Evolutionary conservation across 2,329 filamentous ascomycete genomes (phyloP).

Genomic region (Capronia coronata): DNA sequence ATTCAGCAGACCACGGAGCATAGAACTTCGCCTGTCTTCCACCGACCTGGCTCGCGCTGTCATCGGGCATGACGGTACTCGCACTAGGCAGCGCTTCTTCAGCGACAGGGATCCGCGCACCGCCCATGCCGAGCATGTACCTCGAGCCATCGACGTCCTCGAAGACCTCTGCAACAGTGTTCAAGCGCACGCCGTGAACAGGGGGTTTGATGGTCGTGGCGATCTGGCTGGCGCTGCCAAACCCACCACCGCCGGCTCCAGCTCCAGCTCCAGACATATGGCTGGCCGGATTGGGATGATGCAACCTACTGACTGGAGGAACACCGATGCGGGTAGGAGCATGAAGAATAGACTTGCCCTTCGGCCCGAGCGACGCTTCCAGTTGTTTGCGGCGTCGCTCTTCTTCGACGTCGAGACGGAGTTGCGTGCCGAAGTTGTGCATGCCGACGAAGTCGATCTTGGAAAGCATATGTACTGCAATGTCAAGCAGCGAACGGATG

Average conservation of each 20-base stretch:
- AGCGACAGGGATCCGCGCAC: slow-evolving; percentile 22
- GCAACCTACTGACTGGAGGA: not conserved
- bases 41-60: slow-evolving; percentile 27
- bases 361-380: slow-evolving; percentile 2
- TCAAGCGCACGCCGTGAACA: slow-evolving; percentile 20
- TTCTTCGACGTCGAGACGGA: slow-evolving; percentile 9
- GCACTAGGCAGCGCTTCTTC: not conserved
- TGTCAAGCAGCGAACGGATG: slow-evolving; percentile 30
- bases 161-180: slow-evolving; percentile 20
- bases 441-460: slow-evolving; percentile 37
- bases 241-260: not conserved
- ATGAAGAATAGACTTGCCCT: slow-evolving; percentile 3
- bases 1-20: not conserved
- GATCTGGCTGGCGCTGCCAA: not conserved
- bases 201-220: not conserved
- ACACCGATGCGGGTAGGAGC: slow-evolving; percentile 3
- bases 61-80: slow-evolving; percentile 21
- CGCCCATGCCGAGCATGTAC: slow-evolving; percentile 22
- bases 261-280: not conserved
- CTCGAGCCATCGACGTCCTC: slow-evolving; percentile 13
- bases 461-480: slow-evolving; percentile 33
- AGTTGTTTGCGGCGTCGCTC: slow-evolving; percentile 6
- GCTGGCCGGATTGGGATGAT: not conserved
- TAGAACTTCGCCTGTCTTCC: not conserved
- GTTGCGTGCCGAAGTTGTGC: slow-evolving; percentile 24